These are phyloP conservation scores for Ophiostoma ulmi DNA, from an alignment of 2,329 filamentous ascomycete species.

Conservation along the genomic window DNA sequence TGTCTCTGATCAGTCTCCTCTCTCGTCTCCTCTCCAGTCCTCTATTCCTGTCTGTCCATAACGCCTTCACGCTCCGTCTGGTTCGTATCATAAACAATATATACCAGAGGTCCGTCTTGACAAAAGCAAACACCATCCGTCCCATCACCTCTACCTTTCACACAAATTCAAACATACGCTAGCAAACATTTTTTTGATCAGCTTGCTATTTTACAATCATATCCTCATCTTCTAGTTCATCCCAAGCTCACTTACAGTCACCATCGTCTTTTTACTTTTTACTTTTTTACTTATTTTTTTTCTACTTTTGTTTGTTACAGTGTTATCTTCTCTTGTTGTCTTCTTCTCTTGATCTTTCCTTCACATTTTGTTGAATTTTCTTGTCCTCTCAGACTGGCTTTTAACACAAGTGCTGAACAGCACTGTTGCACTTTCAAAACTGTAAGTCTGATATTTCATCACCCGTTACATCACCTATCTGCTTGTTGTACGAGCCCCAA, in stretches of 20 bases:
- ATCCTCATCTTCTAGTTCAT: too few relatives aligned
- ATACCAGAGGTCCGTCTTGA: not conserved
- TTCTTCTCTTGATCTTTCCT: too few relatives aligned
- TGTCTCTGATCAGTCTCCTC: not conserved
- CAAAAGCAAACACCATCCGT: not conserved
- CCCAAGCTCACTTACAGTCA: too few relatives aligned
- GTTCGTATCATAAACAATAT: not conserved
- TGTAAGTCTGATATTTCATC: not conserved
- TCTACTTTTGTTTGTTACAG: too few relatives aligned
- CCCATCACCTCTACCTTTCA: not conserved
- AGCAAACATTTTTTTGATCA: rapidly evolving
- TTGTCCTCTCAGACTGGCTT: not conserved
- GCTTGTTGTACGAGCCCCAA: not conserved
- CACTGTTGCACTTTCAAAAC: not conserved
- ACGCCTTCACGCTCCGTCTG: not conserved
- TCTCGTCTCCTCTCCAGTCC: not conserved
- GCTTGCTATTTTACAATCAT: too few relatives aligned
- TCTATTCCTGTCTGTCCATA: not conserved
- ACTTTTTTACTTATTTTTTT: too few relatives aligned
- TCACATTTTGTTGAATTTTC: not conserved
- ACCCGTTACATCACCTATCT: not conserved
- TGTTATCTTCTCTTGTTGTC: too few relatives aligned
- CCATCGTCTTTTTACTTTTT: too few relatives aligned
- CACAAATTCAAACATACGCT: too few relatives aligned
- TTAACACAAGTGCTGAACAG: too few relatives aligned